These are phyloP conservation scores for Crassisporium funariophilum DNA, from an alignment of 768 basidiomycete genomes.

Conservation along the genomic window DNA sequence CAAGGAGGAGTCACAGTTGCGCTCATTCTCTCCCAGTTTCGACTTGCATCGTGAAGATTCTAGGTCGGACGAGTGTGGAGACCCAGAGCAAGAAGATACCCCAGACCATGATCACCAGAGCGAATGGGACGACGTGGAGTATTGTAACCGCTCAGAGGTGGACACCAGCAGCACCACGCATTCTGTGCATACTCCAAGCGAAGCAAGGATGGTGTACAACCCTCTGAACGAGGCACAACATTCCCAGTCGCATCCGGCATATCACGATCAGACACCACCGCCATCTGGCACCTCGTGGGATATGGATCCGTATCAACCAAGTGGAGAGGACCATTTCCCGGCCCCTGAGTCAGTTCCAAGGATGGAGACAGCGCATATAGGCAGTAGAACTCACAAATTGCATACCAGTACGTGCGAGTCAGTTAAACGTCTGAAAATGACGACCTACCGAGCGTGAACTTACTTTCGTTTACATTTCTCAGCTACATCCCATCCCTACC, in stretches of 20 bases:
- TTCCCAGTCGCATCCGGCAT: not conserved
- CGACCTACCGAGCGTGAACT: not conserved
- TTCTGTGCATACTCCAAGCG: slow-evolving; percentile 16
- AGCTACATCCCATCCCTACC: slow-evolving; percentile 27
- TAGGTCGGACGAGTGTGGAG: not conserved
- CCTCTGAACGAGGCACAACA: slow-evolving; percentile 6
- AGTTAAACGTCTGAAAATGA: not conserved
- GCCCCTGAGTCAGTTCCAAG: slow-evolving; percentile 3
- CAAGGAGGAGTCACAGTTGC: slow-evolving; percentile 20
- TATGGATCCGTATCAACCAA: slow-evolving; percentile 18
- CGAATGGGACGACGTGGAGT: slow-evolving; percentile 19
- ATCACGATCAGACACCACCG: slow-evolving; percentile 8
- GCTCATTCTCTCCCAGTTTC: slow-evolving; percentile 42
- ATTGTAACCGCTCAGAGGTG: slow-evolving; percentile 12
- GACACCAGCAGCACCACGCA: slow-evolving; percentile 17
- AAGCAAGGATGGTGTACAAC: slow-evolving; percentile 12
- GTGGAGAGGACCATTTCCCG: slow-evolving; percentile 13
- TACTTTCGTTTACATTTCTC: not conserved
- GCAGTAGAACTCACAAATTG: slow-evolving; percentile 7
- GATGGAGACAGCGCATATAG: not conserved
- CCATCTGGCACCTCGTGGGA: slow-evolving; percentile 16
- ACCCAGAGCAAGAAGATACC: slow-evolving; percentile 6
- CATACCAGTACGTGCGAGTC: slow-evolving; percentile 17
- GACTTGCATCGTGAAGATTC: slow-evolving; percentile 30
- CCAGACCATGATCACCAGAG: slow-evolving; percentile 12